Conservation (phyloP, 1,284 basidiomycete species). For the Cryptococcus wingfieldii region DNA sequence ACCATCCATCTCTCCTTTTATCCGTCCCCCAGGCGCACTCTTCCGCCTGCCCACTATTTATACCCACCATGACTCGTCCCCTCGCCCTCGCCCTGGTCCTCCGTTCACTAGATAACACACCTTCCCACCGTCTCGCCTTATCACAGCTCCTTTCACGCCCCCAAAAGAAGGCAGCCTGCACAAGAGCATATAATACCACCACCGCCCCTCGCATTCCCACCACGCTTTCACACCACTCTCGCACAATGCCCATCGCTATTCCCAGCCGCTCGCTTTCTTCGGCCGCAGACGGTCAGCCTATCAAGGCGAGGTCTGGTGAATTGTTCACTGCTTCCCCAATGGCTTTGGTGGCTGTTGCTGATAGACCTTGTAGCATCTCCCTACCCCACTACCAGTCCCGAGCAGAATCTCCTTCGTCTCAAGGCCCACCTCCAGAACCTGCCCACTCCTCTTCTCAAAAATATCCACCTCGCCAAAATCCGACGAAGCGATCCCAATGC, state of each 20-base stretch:
- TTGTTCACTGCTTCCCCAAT: background rate
- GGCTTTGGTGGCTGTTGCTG: background rate
- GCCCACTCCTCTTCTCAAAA: slow-evolving; percentile 40
- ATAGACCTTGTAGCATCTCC: slow-evolving; percentile 1
- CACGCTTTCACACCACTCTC: background rate
- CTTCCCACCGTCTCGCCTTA: background rate
- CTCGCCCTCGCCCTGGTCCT: no score
- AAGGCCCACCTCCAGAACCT: slow-evolving; percentile 35
- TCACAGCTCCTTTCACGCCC: background rate
- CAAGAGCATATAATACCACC: background rate
- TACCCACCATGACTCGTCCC: background rate
- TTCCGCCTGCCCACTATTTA: background rate
- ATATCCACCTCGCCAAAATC: slow-evolving; percentile 39
- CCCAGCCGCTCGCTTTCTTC: background rate
- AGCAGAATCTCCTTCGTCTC: slow-evolving; percentile 42
- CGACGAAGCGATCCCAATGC: slow-evolving; percentile 39
- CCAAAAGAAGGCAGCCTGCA: no score
- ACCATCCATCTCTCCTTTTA: background rate
- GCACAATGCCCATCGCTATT: background rate
- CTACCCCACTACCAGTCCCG: slow-evolving; percentile 17
- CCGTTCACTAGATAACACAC: background rate
- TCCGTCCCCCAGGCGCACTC: background rate
- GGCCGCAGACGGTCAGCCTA: background rate
- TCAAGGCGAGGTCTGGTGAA: slow-evolving; percentile 7
- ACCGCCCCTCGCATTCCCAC: background rate